phyloP scores from a whole-genome alignment of 495 filamentous ascomycete genomes.

The Talaromyces stipitatus region DNA sequence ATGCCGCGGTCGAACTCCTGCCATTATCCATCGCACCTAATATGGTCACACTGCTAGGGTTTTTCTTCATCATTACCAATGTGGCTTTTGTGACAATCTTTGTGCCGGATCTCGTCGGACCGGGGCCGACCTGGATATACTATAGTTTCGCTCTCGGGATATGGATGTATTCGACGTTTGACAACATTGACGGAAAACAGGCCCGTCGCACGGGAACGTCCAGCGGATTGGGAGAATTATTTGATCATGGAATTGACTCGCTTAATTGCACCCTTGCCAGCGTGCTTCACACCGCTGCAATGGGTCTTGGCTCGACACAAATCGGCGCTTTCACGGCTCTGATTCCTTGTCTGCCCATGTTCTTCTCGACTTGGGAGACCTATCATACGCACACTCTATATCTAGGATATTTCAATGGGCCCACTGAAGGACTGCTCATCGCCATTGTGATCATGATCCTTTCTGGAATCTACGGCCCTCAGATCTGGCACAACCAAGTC shows the following conservation, averaged over 20 bases:
- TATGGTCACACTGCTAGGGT: conserved; percentile 92
- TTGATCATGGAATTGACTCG: conserved; percentile 98
- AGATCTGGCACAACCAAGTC: conserved; percentile 76
- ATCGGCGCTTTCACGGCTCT: conserved; percentile 87
- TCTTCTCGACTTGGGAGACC: conserved; percentile 99
- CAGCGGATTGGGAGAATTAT: conserved; percentile 88
- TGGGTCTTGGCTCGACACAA: conserved; percentile 76
- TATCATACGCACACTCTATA: conserved; percentile 98
- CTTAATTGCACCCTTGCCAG: conserved; percentile 92
- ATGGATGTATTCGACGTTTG: conserved; percentile 94
- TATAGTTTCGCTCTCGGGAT: conserved; percentile 89
- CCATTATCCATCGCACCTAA: conserved; percentile 96
- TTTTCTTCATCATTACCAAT: conserved; percentile 87
- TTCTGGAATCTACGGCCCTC: conserved; percentile 80
- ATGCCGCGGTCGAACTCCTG: conserved; percentile 86
- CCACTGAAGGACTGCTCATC: conserved; percentile 89
- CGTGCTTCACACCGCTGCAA: conserved; percentile 79
- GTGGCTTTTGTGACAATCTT: conserved; percentile 70
- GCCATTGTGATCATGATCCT: conserved; percentile 78
- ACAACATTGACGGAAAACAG: conserved; percentile 98
- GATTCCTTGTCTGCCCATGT: conserved; percentile 91
- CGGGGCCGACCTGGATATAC: conserved; percentile 86
- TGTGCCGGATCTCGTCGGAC: conserved; percentile 88
- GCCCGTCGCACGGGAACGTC: conserved; percentile 91
- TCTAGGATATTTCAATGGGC: conserved; percentile 93